Base-by-base conservation (phyloP, 2,329 filamentous ascomycete genomes). In the Calycina herbarum region DNA sequence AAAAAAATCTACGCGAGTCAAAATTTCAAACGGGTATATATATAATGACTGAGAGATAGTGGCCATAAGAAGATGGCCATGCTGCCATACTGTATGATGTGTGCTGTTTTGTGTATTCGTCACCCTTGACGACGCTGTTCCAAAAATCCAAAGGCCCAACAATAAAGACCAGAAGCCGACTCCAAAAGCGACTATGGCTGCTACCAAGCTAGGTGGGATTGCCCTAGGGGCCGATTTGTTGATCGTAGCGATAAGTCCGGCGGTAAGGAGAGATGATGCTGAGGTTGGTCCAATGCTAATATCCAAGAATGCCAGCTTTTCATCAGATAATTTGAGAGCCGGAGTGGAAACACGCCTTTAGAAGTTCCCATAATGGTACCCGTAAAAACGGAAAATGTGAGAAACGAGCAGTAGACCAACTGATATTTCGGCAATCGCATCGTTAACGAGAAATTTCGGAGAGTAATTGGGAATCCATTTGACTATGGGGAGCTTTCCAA, bases 401-500 rank as follows among this genome's bases (percentile, higher is more conserved):
- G 86, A 85, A 63, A 88, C 86, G 57, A 88, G 78, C 79, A 87
- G 82, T 33, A 86, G 78, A 15, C 85, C 86, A 20, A 88, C 77
- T 20, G 84, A 89, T 69, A 85, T 79, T 27, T 87, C 87, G 5
- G 85, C 86, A 69, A 89, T 84, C 13, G 84, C 75, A 71, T 90
- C 87, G 71, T 86, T 85, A 20, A 86, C 67, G 1, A 89, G 72
- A 87, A 86, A 90, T 80, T 82, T 78, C 10, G 80, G 82, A 24
- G 86, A 81, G 74, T 89, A 89, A 61, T 79, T 80, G 15, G 87
- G 86, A 1, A 89, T 79, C 87, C 87, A 89, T 62, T 86, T 65
- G 11, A 82, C 77, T 51, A 89, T 85, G 1, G 87, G 87, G 1
- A 87, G 78, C 73, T 89, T 89, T 68, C 88, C 85, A 42, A 81